Conservation (phyloP, 345 rosid genomes). For the Limnanthes douglasii region DNA sequence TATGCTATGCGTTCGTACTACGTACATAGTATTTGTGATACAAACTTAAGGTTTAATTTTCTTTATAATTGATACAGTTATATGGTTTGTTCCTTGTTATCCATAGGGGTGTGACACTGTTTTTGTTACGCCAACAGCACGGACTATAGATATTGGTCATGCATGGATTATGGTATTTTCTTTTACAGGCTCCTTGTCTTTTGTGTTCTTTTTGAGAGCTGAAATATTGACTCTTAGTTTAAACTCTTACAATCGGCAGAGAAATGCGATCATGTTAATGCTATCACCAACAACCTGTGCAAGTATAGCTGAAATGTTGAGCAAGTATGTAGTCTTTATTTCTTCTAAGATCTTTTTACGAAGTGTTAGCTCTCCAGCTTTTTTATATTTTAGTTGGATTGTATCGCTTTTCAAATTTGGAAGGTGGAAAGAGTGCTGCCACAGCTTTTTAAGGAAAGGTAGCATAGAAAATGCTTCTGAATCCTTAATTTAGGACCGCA, state of each 20-base stretch:
- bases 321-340: constrained; percentile 31
- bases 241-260: constrained; percentile 26
- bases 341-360: not conserved
- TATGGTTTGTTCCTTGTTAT: constrained; percentile 19
- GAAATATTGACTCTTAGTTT: not conserved
- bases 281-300: constrained; percentile 57
- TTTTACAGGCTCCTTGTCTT: not conserved
- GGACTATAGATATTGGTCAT: constrained; percentile 74
- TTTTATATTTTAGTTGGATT: not conserved
- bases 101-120: constrained; percentile 83
- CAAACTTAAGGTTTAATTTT: constrained; percentile 2
- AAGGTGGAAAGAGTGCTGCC: too few species aligned
- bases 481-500: too few species aligned
- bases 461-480: too few species aligned
- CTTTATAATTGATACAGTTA: constrained; percentile 10
- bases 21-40: too few species aligned
- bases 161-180: constrained; percentile 74
- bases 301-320: constrained; percentile 44
- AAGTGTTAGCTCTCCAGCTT: not conserved
- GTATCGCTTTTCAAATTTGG: not conserved
- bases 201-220: not conserved
- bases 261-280: constrained; percentile 48
- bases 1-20: constrained; percentile 11
- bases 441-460: too few species aligned
- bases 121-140: constrained; percentile 80